Conservation (phyloP, 371 early-diverging fungal genomes). For the Cokeromyces recurvatus region DNA sequence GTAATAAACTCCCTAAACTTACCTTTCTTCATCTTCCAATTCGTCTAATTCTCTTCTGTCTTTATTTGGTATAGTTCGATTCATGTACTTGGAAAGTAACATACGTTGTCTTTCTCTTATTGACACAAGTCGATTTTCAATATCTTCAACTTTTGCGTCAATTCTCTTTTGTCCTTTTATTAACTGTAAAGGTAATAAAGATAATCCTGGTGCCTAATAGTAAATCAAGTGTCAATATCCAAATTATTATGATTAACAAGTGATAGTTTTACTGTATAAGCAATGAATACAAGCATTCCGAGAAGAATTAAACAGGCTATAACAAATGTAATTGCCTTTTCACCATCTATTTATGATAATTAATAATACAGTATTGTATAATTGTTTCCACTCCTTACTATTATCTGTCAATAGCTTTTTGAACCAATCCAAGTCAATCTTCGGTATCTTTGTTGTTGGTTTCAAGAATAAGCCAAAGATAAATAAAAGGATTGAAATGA, state of each 20-base stretch:
- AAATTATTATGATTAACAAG: too few species aligned
- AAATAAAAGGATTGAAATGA: constrained; percentile 40
- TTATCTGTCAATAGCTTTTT: constrained; percentile 39
- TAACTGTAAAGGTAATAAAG: constrained; percentile 44
- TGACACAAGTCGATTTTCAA: constrained; percentile 28
- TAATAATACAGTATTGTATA: too few species aligned
- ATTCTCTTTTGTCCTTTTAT: constrained; percentile 39
- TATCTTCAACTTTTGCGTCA: constrained; percentile 36
- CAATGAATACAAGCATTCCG: constrained; percentile 39
- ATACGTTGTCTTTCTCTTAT: constrained; percentile 41
- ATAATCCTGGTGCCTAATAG: constrained; percentile 52
- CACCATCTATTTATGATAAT: constrained; percentile 24
- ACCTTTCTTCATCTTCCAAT: constrained; percentile 47
- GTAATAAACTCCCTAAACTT: too few species aligned
- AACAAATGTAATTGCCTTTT: constrained; percentile 38
- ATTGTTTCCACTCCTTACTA: too few species aligned
- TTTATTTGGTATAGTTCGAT: constrained; percentile 27
- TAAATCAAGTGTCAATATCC: too few species aligned
- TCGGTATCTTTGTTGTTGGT: constrained; percentile 28
- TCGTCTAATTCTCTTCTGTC: constrained; percentile 44
- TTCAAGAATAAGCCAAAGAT: constrained; percentile 44
- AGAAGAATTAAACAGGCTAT: constrained; percentile 34
- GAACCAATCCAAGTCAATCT: constrained; percentile 54
- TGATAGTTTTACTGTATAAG: constrained; percentile 44
- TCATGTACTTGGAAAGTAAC: constrained; percentile 32